Evolutionary conservation across 2,329 filamentous ascomycete species (phyloP), one percentile per base, ranked within the genome.

Genomic region (Talaromyces sp.): DNA sequence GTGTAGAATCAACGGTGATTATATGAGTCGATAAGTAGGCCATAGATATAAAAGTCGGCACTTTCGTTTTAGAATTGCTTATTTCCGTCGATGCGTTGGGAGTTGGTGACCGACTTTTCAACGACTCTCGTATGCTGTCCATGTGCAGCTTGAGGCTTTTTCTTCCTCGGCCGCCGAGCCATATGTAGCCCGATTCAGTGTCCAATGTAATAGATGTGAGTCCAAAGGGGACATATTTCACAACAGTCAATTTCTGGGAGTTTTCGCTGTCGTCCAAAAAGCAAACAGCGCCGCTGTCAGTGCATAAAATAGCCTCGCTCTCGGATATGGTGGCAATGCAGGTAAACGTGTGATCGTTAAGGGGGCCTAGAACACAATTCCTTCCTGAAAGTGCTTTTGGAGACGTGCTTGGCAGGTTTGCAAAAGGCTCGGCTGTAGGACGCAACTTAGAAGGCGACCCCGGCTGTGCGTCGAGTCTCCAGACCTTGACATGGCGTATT

Each of bases 401-500:
- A 6, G 74, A 76, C 9, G 78, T 79, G 70, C 64, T 77, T 62
- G 63, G 71, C 59, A 69, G 68, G 70, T 67, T 71, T 67, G 53
- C 70, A 65, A 58, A 60, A 7, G 65, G 64, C 26, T 77, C 77
- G n/a, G 63, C 61, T 64, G 67, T 73, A 69, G 85, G 82, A 64
- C 82, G 84, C 69, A 83, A 74, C 70, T 90, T 91, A 9, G 82
- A 79, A 1, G 89, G 88, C 24, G 88, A 88, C 5, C 77, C 76
- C 19, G 81, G 77, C 48, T 70, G 79, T 60, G 69, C 77, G 27
- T 93, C 91, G 11, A 94, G 83, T 66, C 88, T 88, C 94, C 94
- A 99, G 56, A 95, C 84, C 75, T 97, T 97, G 73, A 97, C 86
- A 76, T 97, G 93, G 27, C 94, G 86, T 56, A 94, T 89, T 14